These are phyloP conservation scores for Haplosporangium sp. DNA, from an alignment of 371 early-diverging fungal species.

Conservation along the genomic window DNA sequence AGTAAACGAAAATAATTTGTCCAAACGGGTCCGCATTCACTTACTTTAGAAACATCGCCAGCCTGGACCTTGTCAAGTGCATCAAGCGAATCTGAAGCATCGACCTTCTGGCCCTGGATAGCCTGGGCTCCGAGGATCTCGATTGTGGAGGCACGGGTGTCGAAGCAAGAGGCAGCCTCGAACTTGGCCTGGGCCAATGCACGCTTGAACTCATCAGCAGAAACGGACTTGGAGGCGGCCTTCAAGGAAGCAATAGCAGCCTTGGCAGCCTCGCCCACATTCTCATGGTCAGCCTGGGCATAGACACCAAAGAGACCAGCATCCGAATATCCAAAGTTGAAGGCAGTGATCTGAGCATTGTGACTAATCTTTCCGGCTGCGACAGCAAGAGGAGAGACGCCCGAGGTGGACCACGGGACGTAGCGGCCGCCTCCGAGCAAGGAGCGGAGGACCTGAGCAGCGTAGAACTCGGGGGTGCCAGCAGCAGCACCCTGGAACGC, in stretches of 20 bases:
- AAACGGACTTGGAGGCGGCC: conserved; percentile 66
- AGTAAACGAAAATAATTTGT: not conserved
- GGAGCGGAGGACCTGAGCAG: conserved; percentile 81
- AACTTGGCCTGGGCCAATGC: conserved; percentile 91
- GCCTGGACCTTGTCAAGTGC: conserved; percentile 72
- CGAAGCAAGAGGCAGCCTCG: conserved; percentile 73
- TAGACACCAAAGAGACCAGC: conserved; percentile 93
- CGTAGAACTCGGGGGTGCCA: conserved; percentile 75
- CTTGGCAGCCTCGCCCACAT: conserved; percentile 72
- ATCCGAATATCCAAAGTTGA: conserved; percentile 92
- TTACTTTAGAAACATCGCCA: conserved; percentile 72
- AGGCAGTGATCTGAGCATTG: conserved; percentile 75
- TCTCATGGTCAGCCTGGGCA: conserved; percentile 70
- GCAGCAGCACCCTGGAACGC: conserved; percentile 83
- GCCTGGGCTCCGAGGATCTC: conserved; percentile 59
- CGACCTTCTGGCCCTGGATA: conserved; percentile 59
- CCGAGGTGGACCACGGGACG: conserved; percentile 79
- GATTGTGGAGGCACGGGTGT: conserved; percentile 65
- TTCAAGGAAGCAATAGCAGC: conserved; percentile 80
- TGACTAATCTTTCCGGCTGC: conserved; percentile 68
- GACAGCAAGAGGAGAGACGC: conserved; percentile 77
- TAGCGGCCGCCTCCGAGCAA: conserved; percentile 84
- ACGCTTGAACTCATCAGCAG: conserved; percentile 76
- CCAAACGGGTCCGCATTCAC: not conserved
- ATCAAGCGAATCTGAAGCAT: conserved; percentile 63